Percentiles rank a stretch among this genome's conserved stretches.
phyloP scores from a whole-genome alignment of 306 rosid genomes.

The Corylus americana region DNA sequence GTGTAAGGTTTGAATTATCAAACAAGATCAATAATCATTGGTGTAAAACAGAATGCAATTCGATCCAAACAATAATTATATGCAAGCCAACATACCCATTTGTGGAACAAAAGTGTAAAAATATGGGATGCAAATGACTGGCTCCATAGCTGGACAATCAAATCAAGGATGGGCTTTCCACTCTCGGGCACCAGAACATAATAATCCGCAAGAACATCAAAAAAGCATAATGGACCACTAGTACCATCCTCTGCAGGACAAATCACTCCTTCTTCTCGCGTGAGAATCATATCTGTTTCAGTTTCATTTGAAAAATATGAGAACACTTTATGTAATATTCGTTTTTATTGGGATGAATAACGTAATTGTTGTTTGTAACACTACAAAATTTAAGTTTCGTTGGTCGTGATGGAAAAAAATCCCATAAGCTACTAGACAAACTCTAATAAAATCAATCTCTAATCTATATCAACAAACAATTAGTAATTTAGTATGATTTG shows the following conservation, averaged over 20 bases:
- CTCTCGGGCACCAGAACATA: constrained; percentile 72
- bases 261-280: constrained; percentile 73
- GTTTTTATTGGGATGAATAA: no score
- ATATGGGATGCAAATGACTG: constrained; percentile 95
- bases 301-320: constrained; percentile 21
- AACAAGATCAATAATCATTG: constrained; percentile 3
- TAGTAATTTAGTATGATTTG: background rate
- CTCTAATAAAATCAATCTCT: background rate
- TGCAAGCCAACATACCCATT: constrained; percentile 73
- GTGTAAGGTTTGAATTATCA: background rate
- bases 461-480: background rate
- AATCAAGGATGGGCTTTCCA: constrained; percentile 81
- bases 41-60: background rate
- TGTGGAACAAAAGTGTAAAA: constrained; percentile 87
- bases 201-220: constrained; percentile 91
- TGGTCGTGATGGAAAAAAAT: background rate
- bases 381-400: constrained; percentile 7
- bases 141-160: constrained; percentile 95
- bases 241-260: constrained; percentile 51
- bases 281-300: constrained; percentile 67
- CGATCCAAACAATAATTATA: background rate
- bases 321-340: constrained; percentile 6
- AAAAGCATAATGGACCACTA: constrained; percentile 65
- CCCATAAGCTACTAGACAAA: background rate
- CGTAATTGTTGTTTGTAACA: constrained; percentile 7